Conservation (phyloP, 345 rosid species). For the Lepidium didymum region DNA sequence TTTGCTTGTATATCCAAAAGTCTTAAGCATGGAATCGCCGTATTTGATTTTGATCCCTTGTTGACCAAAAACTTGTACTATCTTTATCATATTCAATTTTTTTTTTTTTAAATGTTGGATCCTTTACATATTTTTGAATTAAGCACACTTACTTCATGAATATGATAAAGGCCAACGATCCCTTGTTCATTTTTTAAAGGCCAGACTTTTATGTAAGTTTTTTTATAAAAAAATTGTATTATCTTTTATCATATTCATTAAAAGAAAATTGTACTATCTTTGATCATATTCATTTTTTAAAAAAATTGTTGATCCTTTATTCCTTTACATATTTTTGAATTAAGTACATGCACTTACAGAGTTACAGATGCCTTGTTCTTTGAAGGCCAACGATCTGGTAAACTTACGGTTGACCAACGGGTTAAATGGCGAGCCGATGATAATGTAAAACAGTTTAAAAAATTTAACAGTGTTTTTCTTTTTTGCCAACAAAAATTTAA, state of each 20-base stretch:
- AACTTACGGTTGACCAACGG: conserved; percentile 47
- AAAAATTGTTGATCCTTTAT: too few species aligned
- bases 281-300: too few species aligned
- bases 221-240: too few species aligned
- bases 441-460: too few species aligned
- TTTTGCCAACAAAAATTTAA: too few species aligned
- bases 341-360: conserved; percentile 54
- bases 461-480: too few species aligned
- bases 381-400: conserved; percentile 83
- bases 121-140: neutral
- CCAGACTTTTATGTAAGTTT: conserved; percentile 4
- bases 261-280: too few species aligned
- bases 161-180: too few species aligned
- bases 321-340: too few species aligned
- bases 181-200: too few species aligned
- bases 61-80: neutral
- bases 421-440: conserved; percentile 57
- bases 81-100: neutral
- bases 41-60: neutral
- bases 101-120: neutral
- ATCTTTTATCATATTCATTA: too few species aligned
- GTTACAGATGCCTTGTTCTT: conserved; percentile 63
- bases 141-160: neutral
- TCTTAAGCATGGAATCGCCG: conserved; percentile 4
- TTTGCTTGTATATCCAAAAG: conserved; percentile 6